These are phyloP conservation scores for Nakazawaea ishiwadae DNA, from an alignment of 805 yeast genomes.

Conservation along the genomic window DNA sequence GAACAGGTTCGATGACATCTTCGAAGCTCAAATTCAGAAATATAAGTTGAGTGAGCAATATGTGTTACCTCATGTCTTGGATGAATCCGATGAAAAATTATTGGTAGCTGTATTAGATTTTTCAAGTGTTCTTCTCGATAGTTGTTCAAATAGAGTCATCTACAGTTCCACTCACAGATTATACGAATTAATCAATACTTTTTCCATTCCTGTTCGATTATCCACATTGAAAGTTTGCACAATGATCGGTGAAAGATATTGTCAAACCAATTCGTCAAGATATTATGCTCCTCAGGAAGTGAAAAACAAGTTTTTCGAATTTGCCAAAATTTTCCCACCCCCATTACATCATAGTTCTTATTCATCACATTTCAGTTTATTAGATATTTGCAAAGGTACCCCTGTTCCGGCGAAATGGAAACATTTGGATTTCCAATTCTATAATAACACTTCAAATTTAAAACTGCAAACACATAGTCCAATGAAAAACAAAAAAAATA, in stretches of 20 bases:
- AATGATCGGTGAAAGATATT: constrained; percentile 56
- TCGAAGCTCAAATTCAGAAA: constrained; percentile 48
- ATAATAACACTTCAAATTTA: constrained; percentile 20
- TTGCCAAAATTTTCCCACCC: constrained; percentile 40
- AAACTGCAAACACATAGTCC: neutral
- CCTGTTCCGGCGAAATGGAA: constrained; percentile 53
- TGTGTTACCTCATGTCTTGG: constrained; percentile 43
- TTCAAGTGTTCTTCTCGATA: constrained; percentile 57
- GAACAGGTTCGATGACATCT: constrained; percentile 67
- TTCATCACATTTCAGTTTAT: constrained; percentile 19
- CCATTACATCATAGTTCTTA: constrained; percentile 14
- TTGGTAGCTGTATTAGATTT: constrained; percentile 54
- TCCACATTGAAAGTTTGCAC: constrained; percentile 58
- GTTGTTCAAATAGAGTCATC: constrained; percentile 62
- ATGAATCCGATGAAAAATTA: constrained; percentile 38
- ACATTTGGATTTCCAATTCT: constrained; percentile 49
- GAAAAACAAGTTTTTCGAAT: constrained; percentile 42
- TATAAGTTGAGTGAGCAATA: constrained; percentile 45
- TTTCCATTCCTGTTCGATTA: constrained; percentile 54
- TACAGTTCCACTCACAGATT: constrained; percentile 66
- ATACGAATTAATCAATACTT: constrained; percentile 51
- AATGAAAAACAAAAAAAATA: constrained; percentile 17
- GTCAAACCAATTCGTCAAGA: constrained; percentile 37
- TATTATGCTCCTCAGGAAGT: constrained; percentile 38
- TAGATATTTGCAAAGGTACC: constrained; percentile 25